Evolutionary conservation across 2,329 filamentous ascomycete genomes (phyloP).

Genomic region (Monosporascus sp.): DNA sequence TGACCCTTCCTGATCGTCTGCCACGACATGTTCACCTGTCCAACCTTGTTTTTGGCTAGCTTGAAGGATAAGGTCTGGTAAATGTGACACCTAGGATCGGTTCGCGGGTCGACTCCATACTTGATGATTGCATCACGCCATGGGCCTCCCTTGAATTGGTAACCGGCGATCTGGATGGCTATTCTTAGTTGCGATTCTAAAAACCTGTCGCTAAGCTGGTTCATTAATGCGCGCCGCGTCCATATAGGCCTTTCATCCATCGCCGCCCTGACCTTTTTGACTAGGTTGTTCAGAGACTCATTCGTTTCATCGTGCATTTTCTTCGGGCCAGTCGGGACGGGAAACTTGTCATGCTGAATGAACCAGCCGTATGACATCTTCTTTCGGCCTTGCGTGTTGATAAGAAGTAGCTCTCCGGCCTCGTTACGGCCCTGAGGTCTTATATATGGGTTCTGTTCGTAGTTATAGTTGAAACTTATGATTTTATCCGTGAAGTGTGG

Average conservation of each 20-base stretch:
- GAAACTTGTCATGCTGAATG: conserved; percentile 55
- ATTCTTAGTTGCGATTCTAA: conserved; percentile 61
- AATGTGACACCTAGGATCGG: conserved; percentile 66
- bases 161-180: conserved; percentile 78
- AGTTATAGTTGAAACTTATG: conserved; percentile 73
- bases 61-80: conserved; percentile 92
- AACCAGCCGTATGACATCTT: conserved; percentile 53
- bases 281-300: conserved; percentile 56
- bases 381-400: conserved; percentile 53
- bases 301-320: conserved; percentile 55
- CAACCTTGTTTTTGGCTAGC: conserved; percentile 49
- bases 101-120: conserved; percentile 82
- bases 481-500: conserved; percentile 71
- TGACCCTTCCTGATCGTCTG: conserved; percentile 42
- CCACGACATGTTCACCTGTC: conserved; percentile 43
- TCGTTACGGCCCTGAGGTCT: conserved; percentile 53
- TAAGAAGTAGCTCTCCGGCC: conserved; percentile 45
- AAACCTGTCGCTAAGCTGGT: conserved; percentile 54
- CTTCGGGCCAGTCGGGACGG: conserved; percentile 57
- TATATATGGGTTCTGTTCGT: conserved; percentile 80
- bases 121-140: conserved; percentile 85
- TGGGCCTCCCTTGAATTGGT: conserved; percentile 87
- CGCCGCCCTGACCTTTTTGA: conserved; percentile 57
- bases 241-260: conserved; percentile 76
- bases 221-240: conserved; percentile 77